Conservation (phyloP, 768 basidiomycete genomes). For the Naganishia randhawae region DNA sequence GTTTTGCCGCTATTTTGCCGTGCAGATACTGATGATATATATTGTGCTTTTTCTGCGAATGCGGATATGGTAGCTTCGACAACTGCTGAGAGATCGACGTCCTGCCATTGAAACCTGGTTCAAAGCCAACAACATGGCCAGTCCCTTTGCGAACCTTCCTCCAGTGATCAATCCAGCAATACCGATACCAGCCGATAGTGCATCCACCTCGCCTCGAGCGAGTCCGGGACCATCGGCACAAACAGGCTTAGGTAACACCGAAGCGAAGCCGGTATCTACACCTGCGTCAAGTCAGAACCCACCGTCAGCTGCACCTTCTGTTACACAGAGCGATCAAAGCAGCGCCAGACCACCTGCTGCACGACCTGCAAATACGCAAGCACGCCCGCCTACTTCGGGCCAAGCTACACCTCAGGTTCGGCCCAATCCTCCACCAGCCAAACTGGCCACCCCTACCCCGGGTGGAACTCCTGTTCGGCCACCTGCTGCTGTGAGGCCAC, state of each 20-base stretch:
- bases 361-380: background rate
- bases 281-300: background rate
- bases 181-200: background rate
- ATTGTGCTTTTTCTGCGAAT: background rate
- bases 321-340: background rate
- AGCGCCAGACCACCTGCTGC: constrained; percentile 5
- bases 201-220: background rate
- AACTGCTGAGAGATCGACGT: background rate
- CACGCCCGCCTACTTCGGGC: background rate
- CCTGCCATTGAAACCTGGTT: constrained; percentile 10
- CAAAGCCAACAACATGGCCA: constrained; percentile 8
- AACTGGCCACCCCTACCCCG: background rate
- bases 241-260: background rate
- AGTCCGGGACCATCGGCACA: constrained; percentile 3
- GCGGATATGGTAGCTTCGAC: background rate
- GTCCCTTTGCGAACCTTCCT: constrained; percentile 1
- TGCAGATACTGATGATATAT: background rate
- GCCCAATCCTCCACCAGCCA: constrained; percentile 8
- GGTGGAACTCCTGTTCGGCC: background rate
- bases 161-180: constrained; percentile 5
- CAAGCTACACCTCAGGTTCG: background rate
- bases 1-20: background rate
- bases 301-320: background rate
- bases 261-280: background rate
- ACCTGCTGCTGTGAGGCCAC: background rate